A percentile compares a stretch with the other conserved stretches of the same genome.
Evolutionary conservation across 2,329 filamentous ascomycete species (phyloP).

Genomic region (Saccharata proteae): DNA sequence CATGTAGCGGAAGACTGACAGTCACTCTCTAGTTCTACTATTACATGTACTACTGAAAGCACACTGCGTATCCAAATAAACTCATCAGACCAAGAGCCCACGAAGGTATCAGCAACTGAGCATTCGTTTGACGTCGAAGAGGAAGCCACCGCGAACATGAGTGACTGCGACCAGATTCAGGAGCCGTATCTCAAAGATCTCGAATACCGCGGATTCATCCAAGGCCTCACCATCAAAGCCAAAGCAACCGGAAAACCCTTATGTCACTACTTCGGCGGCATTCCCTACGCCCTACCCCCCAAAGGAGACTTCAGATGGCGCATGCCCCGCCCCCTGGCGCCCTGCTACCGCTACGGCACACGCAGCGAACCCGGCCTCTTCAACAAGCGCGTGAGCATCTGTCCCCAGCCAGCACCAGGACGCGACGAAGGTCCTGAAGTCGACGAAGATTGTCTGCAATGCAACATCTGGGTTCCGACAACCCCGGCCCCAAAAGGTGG

Average conservation of each 20-base stretch:
- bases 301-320: conserved; percentile 37
- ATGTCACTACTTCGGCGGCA: conserved; percentile 42
- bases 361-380: conserved; percentile 34
- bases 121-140: background rate
- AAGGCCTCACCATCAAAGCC: conserved; percentile 35
- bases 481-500: conserved; percentile 32
- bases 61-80: background rate
- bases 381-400: conserved; percentile 29
- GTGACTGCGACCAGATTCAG: background rate
- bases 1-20: no score
- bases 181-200: conserved; percentile 24
- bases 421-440: conserved; percentile 12
- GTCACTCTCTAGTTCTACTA: background rate
- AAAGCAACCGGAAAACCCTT: conserved; percentile 19
- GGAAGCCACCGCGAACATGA: background rate
- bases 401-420: conserved; percentile 33
- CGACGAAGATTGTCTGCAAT: conserved; percentile 44
- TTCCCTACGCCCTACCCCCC: conserved; percentile 44
- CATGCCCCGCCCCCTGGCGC: conserved; percentile 34
- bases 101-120: background rate
- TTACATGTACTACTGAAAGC: background rate
- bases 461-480: conserved; percentile 43
- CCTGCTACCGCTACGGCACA: conserved; percentile 40
- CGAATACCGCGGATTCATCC: conserved; percentile 35
- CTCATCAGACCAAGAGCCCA: background rate